Conservation (phyloP, 2,329 filamentous ascomycete genomes). For the Sporothrix mexicana region DNA sequence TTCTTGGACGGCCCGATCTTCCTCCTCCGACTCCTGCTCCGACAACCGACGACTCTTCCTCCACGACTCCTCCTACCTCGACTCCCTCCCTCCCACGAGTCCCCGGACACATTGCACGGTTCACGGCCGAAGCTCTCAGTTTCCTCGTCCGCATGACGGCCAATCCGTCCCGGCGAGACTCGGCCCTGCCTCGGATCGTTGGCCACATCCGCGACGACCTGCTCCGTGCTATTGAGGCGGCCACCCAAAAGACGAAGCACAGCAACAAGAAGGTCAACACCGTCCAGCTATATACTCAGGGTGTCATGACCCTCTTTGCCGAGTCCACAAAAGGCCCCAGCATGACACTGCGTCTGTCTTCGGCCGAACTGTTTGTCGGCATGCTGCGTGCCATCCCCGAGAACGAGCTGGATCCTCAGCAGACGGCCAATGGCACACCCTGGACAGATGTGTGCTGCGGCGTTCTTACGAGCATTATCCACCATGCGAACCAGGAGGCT, state of each 20-base stretch:
- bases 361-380: slow-evolving; percentile 57
- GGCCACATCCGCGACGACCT: slow-evolving; percentile 75
- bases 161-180: slow-evolving; percentile 71
- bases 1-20: slow-evolving; percentile 72
- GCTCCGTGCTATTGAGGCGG: slow-evolving; percentile 38
- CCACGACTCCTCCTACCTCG: not conserved
- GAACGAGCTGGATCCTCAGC: slow-evolving; percentile 49
- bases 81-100: slow-evolving; percentile 55
- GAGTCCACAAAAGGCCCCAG: slow-evolving; percentile 75
- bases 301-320: slow-evolving; percentile 88
- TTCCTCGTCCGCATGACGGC: slow-evolving; percentile 92
- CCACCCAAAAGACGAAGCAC: slow-evolving; percentile 58
- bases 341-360: slow-evolving; percentile 64
- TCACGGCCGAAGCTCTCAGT: slow-evolving; percentile 92
- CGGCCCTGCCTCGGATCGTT: slow-evolving; percentile 72
- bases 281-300: slow-evolving; percentile 76
- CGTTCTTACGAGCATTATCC: slow-evolving; percentile 78
- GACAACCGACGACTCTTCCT: not conserved
- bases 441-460: slow-evolving; percentile 75
- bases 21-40: not conserved
- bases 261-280: slow-evolving; percentile 27
- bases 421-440: slow-evolving; percentile 44
- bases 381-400: slow-evolving; percentile 59
- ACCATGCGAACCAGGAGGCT: slow-evolving; percentile 76
- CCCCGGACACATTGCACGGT: slow-evolving; percentile 85